Evolutionary conservation across 23 red algal species (phyloP).

Genomic region (Gracilaria gracilis): DNA sequence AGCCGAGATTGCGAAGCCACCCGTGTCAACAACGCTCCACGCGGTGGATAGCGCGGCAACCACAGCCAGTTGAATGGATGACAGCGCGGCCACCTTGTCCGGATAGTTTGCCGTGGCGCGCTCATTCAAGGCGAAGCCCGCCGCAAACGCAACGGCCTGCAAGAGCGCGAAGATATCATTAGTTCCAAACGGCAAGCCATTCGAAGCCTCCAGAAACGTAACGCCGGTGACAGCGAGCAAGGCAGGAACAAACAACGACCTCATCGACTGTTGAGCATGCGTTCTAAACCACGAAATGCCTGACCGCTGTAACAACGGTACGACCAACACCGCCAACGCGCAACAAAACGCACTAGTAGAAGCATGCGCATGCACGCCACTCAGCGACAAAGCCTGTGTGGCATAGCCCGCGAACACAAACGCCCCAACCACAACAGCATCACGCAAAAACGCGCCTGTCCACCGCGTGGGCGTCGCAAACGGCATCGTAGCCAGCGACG

Average conservation of each 20-base stretch:
- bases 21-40: constrained; percentile 49
- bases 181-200: constrained; percentile 2
- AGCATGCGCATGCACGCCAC: constrained; percentile 42
- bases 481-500: constrained; percentile 65
- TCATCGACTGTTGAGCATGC: neutral
- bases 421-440: constrained; percentile 40
- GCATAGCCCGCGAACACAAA: constrained; percentile 73
- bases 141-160: constrained; percentile 73
- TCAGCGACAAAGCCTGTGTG: constrained; percentile 73
- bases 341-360: constrained; percentile 88
- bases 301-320: constrained; percentile 68
- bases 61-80: constrained; percentile 64
- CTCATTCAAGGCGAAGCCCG: constrained; percentile 77
- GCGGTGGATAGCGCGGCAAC: constrained; percentile 39
- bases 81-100: constrained; percentile 13
- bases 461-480: neutral
- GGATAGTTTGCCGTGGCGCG: constrained; percentile 66
- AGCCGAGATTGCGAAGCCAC: neutral
- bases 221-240: constrained; percentile 70
- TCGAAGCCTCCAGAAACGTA: constrained; percentile 67
- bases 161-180: constrained; percentile 75
- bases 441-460: neutral
- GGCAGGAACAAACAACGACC: constrained; percentile 31
- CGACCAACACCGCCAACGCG: constrained; percentile 78
- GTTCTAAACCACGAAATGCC: neutral